These are phyloP conservation scores for Rhizodiscina lignyota DNA, from an alignment of 495 filamentous ascomycete species.

Conservation along the genomic window DNA sequence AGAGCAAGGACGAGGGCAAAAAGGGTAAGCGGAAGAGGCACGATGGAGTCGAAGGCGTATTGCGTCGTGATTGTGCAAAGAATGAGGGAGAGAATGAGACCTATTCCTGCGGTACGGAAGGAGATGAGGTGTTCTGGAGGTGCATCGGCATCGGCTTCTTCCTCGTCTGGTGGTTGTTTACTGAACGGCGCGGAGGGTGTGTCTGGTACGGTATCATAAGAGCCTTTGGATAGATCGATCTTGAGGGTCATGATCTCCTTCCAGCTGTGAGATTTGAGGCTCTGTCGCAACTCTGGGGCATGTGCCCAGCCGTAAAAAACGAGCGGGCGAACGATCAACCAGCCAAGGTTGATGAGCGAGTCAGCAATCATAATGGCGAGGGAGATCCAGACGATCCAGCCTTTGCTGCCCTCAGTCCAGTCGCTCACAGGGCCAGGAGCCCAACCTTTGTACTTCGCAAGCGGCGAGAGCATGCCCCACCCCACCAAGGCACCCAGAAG, in stretches of 20 bases:
- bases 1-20: slow-evolving; percentile 77
- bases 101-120: slow-evolving; percentile 48
- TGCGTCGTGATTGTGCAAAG: slow-evolving; percentile 71
- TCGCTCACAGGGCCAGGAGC: slow-evolving; percentile 71
- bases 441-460: slow-evolving; percentile 77
- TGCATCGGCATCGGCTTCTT: slow-evolving; percentile 39
- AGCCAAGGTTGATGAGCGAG: slow-evolving; percentile 71
- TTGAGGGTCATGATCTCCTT: slow-evolving; percentile 11
- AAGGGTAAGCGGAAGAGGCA: slow-evolving; percentile 52
- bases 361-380: slow-evolving; percentile 95
- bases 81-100: slow-evolving; percentile 57
- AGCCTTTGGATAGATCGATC: slow-evolving; percentile 3
- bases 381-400: slow-evolving; percentile 95
- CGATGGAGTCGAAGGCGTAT: slow-evolving; percentile 52
- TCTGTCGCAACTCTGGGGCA: slow-evolving; percentile 10
- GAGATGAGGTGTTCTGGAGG: slow-evolving; percentile 71
- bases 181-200: slow-evolving; percentile 5
- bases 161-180: background rate
- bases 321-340: slow-evolving; percentile 51
- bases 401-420: slow-evolving; percentile 85
- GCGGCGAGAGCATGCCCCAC: slow-evolving; percentile 79
- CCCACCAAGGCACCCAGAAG: slow-evolving; percentile 77
- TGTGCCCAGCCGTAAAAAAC: slow-evolving; percentile 25
- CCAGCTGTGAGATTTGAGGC: slow-evolving; percentile 15
- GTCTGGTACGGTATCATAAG: slow-evolving; percentile 3